phyloP scores from a whole-genome alignment of 2,329 filamentous ascomycete genomes.

The Elsinoe ampelina region DNA sequence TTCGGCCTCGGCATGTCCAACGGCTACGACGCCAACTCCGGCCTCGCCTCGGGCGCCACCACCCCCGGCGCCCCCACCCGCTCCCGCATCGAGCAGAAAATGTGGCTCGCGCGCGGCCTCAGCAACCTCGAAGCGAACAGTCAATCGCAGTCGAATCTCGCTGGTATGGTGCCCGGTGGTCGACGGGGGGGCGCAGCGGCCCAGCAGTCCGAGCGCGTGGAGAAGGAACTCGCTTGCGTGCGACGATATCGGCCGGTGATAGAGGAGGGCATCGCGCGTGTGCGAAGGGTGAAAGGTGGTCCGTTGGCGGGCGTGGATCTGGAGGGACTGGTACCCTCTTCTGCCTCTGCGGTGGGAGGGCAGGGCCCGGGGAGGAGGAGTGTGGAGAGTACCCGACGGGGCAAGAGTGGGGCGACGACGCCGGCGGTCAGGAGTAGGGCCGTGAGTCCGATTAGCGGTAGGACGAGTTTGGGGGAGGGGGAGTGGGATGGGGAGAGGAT shows the following conservation, averaged over 20 bases:
- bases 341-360: not conserved
- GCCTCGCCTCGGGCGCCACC: constrained; percentile 13
- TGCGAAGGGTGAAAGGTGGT: constrained; percentile 25
- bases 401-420: not conserved
- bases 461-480: not conserved
- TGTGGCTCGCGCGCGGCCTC: constrained; percentile 64
- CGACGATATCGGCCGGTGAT: constrained; percentile 63
- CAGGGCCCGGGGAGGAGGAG: not conserved
- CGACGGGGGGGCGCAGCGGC: constrained; percentile 44
- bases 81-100: constrained; percentile 65
- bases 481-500: constrained; percentile 11
- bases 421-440: not conserved
- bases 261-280: constrained; percentile 49
- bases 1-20: constrained; percentile 13
- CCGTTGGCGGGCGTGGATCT: constrained; percentile 39
- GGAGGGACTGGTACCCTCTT: not conserved
- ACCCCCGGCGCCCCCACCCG: constrained; percentile 24
- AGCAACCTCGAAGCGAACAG: constrained; percentile 55
- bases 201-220: constrained; percentile 57
- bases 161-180: constrained; percentile 29
- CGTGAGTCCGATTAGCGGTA: not conserved
- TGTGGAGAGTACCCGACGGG: not conserved
- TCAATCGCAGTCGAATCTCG: constrained; percentile 44
- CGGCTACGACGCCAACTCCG: constrained; percentile 24
- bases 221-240: constrained; percentile 65